A percentile compares a stretch with the other conserved stretches of the same genome.
These are phyloP conservation scores for Amanita polypyramis DNA, from an alignment of 768 basidiomycete species.

Conservation along the genomic window DNA sequence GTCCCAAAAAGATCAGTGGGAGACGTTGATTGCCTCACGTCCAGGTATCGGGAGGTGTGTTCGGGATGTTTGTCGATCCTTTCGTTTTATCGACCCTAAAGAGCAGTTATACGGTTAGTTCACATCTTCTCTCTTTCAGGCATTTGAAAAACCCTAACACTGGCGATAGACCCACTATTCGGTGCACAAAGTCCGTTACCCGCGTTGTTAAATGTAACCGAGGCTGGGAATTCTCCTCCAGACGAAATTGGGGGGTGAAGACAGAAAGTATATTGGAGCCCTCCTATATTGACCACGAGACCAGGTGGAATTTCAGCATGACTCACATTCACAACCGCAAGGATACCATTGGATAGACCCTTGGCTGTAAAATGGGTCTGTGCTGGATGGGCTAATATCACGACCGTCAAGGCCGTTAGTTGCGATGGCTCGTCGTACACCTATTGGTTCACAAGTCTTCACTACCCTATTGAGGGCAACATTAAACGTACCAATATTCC, in stretches of 20 bases:
- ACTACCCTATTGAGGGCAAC: background rate
- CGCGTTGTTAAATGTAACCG: constrained; percentile 24
- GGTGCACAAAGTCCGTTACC: constrained; percentile 26
- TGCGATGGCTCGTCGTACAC: constrained; percentile 19
- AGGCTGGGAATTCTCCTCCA: constrained; percentile 1
- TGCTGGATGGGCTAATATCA: constrained; percentile 19
- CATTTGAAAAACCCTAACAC: constrained; percentile 23
- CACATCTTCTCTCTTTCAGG: background rate
- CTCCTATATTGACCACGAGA: constrained; percentile 17
- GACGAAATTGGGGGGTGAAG: background rate
- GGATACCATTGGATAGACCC: constrained; percentile 26
- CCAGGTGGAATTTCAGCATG: background rate
- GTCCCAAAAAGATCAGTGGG: constrained; percentile 35
- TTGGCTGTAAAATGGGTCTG: constrained; percentile 31
- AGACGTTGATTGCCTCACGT: constrained; percentile 40
- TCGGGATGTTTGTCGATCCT: constrained; percentile 29
- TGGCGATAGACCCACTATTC: constrained; percentile 33
- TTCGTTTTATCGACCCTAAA: constrained; percentile 29
- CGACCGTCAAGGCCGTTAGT: constrained; percentile 26
- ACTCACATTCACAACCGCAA: constrained; percentile 27
- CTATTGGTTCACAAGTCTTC: constrained; percentile 3
- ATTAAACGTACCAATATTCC: constrained; percentile 26
- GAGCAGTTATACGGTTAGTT: background rate
- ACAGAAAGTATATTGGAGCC: constrained; percentile 33
- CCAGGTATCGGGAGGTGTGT: constrained; percentile 33